These are phyloP conservation scores for Metschnikowia noctiluminum DNA, from an alignment of 805 yeast genomes.

Conservation along the genomic window DNA sequence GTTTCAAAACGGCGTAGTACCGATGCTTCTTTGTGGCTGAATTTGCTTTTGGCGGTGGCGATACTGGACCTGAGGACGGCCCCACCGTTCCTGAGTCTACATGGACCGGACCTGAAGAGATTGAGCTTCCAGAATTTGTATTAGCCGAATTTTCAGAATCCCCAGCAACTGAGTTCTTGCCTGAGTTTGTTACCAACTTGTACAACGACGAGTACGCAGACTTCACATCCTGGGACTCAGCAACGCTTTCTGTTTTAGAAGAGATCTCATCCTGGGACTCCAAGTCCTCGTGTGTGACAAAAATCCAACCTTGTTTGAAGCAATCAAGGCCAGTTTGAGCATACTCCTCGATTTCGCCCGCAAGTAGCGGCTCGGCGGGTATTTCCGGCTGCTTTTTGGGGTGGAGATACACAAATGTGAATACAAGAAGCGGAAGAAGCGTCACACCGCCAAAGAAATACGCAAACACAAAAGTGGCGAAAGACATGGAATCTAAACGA, in stretches of 20 bases:
- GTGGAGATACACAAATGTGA: constrained; percentile 37
- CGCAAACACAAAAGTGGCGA: constrained; percentile 31
- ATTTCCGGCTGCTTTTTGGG: constrained; percentile 28
- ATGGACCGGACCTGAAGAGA: neutral
- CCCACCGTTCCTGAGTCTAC: neutral
- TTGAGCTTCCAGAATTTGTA: neutral
- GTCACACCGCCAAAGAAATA: constrained; percentile 82
- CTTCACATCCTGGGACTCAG: constrained; percentile 41
- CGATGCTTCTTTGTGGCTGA: constrained; percentile 47
- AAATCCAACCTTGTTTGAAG: constrained; percentile 70
- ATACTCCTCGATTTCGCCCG: constrained; percentile 63
- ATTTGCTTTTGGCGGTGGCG: constrained; percentile 12
- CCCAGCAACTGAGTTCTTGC: neutral
- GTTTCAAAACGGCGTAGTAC: constrained; percentile 70
- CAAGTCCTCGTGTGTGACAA: constrained; percentile 73
- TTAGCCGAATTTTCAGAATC: neutral
- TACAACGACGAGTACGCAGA: constrained; percentile 62
- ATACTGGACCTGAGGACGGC: constrained; percentile 1
- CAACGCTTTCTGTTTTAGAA: constrained; percentile 42
- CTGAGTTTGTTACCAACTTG: constrained; percentile 45
- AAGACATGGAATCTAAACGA: constrained; percentile 4
- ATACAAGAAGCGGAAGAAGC: constrained; percentile 57
- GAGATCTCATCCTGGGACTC: constrained; percentile 45
- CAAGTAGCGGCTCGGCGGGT: constrained; percentile 37
- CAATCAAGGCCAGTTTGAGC: constrained; percentile 61